phyloP scores from a whole-genome alignment of 148 eudicot genomes.

The Vaccinium macrocarpon region DNA sequence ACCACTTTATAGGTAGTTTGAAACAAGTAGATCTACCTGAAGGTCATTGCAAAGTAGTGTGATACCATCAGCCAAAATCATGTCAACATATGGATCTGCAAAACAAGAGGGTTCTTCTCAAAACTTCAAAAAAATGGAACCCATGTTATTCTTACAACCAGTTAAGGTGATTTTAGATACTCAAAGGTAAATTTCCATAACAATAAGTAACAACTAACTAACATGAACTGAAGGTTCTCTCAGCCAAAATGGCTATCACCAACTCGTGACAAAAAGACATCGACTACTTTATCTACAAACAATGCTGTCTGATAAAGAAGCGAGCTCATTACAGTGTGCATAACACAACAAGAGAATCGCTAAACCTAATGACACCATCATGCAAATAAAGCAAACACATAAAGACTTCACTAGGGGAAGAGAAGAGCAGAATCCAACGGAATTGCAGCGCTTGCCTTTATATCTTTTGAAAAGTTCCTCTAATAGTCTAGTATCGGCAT shows the following conservation, averaged over 20 bases:
- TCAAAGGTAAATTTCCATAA: neutral
- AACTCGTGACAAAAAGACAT: constrained; percentile 13
- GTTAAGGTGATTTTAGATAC: neutral
- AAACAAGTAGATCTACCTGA: constrained; percentile 46
- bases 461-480: constrained; percentile 94
- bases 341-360: neutral
- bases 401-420: neutral
- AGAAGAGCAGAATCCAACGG: neutral
- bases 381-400: neutral
- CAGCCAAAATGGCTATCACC: neutral
- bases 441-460: constrained; percentile 49
- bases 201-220: neutral
- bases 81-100: constrained; percentile 83
- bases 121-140: neutral
- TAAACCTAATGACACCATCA: neutral
- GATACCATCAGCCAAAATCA: constrained; percentile 90
- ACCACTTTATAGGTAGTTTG: neutral
- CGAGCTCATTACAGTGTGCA: neutral
- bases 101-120: neutral
- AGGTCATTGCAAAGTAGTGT: constrained; percentile 77
- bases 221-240: neutral
- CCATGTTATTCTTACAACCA: neutral
- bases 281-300: neutral
- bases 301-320: neutral
- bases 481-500: constrained; percentile 60